A percentile compares a stretch with the other conserved stretches of the same genome.
Evolutionary conservation across 129 eudicot genomes (phyloP).

Genomic region (Lactuca sativa): DNA sequence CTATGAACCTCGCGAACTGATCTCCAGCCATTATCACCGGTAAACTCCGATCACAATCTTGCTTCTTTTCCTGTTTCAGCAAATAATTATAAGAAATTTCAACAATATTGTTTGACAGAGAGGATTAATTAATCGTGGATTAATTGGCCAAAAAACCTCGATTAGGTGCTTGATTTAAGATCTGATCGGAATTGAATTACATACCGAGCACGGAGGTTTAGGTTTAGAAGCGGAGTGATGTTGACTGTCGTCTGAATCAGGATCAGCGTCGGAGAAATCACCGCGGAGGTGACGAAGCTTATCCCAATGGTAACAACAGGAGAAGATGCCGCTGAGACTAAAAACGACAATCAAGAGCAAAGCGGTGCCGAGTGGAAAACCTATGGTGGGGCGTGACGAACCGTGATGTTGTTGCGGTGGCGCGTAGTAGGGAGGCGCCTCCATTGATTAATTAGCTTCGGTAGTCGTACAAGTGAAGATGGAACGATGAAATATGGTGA

Average conservation of each 20-base stretch:
- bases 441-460: slow-evolving; percentile 1
- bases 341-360: slow-evolving; percentile 71
- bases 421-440: slow-evolving; percentile 49
- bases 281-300: slow-evolving; percentile 62
- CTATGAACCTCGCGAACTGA: slow-evolving; percentile 72
- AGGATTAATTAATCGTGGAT: background rate
- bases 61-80: slow-evolving; percentile 48
- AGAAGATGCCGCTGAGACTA: slow-evolving; percentile 78
- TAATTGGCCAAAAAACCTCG: background rate
- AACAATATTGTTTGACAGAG: background rate
- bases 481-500: background rate
- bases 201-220: slow-evolving; percentile 51
- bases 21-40: slow-evolving; percentile 95
- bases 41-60: slow-evolving; percentile 43
- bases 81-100: background rate
- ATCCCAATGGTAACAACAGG: slow-evolving; percentile 96
- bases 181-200: slow-evolving; percentile 13
- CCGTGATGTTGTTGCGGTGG: slow-evolving; percentile 45
- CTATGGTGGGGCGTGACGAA: slow-evolving; percentile 69
- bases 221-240: slow-evolving; percentile 46
- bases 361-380: slow-evolving; percentile 88
- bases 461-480: background rate
- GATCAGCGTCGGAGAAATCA: slow-evolving; percentile 45
- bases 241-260: slow-evolving; percentile 30
- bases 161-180: slow-evolving; percentile 5